These are phyloP conservation scores for Russula sp. DNA, from an alignment of 768 basidiomycete species.

Conservation along the genomic window DNA sequence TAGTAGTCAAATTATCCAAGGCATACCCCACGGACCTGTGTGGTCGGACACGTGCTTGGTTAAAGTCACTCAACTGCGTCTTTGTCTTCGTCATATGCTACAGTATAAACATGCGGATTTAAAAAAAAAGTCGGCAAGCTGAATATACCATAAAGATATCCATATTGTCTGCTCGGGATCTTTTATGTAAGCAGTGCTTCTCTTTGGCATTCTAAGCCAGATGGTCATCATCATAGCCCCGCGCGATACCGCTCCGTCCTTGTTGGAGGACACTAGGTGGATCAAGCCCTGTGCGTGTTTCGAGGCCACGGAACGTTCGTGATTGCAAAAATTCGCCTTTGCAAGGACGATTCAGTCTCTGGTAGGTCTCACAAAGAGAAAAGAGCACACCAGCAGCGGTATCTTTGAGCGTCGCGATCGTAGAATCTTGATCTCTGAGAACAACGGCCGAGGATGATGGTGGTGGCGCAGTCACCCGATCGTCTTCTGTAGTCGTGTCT, in stretches of 20 bases:
- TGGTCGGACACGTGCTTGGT: too few species aligned
- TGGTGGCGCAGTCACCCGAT: slow-evolving; percentile 26
- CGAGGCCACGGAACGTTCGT: slow-evolving; percentile 79
- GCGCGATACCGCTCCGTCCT: slow-evolving; percentile 85
- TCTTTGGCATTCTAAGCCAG: neutral
- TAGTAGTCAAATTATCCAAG: too few species aligned
- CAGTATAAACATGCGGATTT: too few species aligned
- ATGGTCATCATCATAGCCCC: slow-evolving; percentile 69
- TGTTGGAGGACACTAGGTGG: slow-evolving; percentile 80
- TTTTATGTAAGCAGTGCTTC: neutral
- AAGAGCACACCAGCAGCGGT: slow-evolving; percentile 66
- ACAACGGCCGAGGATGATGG: slow-evolving; percentile 43
- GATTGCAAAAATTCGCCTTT: slow-evolving; percentile 68
- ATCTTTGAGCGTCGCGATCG: slow-evolving; percentile 53
- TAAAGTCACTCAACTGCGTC: too few species aligned
- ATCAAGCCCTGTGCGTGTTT: slow-evolving; percentile 72
- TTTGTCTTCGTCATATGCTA: too few species aligned
- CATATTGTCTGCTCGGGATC: neutral
- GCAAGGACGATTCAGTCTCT: slow-evolving; percentile 2
- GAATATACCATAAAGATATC: too few species aligned
- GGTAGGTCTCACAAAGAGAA: slow-evolving; percentile 11
- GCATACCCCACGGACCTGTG: too few species aligned
- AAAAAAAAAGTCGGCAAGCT: too few species aligned
- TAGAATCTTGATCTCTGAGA: slow-evolving; percentile 60
- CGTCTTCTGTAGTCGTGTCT: slow-evolving; percentile 37